Conservation (phyloP, 441 rosid species). For the Erodium trifolium region DNA sequence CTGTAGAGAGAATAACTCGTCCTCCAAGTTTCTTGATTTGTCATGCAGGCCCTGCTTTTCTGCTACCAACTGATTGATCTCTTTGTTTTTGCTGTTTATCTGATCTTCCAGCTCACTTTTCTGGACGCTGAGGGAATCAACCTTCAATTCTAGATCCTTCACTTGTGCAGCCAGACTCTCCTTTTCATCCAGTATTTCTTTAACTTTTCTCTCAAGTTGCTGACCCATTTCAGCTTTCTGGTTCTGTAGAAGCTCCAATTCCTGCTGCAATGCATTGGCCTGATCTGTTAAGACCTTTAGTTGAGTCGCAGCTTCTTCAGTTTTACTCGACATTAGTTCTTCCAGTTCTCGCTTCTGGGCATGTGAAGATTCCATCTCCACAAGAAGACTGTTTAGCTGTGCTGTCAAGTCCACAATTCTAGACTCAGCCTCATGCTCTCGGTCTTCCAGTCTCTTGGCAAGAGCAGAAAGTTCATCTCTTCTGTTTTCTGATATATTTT, state of each 20-base stretch:
- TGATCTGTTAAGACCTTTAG: constrained; percentile 34
- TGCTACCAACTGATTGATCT: constrained; percentile 23
- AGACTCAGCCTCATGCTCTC: constrained; percentile 41
- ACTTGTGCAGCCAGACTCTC: constrained; percentile 16
- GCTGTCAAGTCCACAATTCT: constrained; percentile 42
- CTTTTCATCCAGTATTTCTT: constrained; percentile 22
- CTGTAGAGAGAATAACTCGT: constrained; percentile 36
- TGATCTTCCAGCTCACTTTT: constrained; percentile 38
- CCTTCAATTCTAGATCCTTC: constrained; percentile 36
- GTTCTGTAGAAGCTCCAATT: constrained; percentile 40
- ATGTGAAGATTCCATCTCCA: constrained; percentile 26
- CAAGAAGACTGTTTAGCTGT: constrained; percentile 32
- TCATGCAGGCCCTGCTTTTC: constrained; percentile 38
- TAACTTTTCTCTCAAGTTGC: constrained; percentile 46
- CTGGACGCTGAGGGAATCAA: constrained; percentile 35
- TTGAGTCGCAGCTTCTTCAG: constrained; percentile 39
- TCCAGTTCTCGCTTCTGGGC: constrained; percentile 40
- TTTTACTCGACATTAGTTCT: constrained; percentile 30
- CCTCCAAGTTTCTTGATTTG: constrained; percentile 45
- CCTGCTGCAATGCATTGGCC: constrained; percentile 36
- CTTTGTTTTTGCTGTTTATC: constrained; percentile 39
- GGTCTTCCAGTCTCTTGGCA: constrained; percentile 45
- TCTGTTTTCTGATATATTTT: constrained; percentile 14
- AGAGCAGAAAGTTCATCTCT: constrained; percentile 38
- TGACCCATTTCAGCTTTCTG: constrained; percentile 46